These are phyloP conservation scores for Plectosphaerella plurivora DNA, from an alignment of 2,329 filamentous ascomycete genomes.

Conservation along the genomic window DNA sequence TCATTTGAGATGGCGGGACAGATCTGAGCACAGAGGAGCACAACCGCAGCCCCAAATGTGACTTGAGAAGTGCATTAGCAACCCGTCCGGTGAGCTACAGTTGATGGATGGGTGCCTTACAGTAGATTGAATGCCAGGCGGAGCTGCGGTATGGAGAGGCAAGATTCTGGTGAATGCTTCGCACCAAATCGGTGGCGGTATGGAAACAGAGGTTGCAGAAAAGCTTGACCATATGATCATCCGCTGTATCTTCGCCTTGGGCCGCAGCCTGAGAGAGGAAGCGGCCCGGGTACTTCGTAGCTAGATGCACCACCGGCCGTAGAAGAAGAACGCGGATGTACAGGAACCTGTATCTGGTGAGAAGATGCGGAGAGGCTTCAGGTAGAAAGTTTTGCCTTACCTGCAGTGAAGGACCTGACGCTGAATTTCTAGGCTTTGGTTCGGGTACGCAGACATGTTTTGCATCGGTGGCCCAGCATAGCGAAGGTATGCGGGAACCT, in stretches of 20 bases:
- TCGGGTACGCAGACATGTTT: neutral
- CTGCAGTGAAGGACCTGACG: neutral
- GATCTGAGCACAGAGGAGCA: neutral
- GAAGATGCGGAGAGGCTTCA: neutral
- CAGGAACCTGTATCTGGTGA: neutral
- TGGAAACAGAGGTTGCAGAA: neutral
- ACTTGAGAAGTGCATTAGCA: neutral
- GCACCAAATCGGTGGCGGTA: neutral
- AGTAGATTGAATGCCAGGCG: neutral
- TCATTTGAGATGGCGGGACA: neutral
- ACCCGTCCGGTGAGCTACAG: neutral
- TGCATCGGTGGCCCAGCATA: neutral
- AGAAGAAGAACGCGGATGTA: neutral
- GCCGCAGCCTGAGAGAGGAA: neutral
- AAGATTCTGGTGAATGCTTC: neutral
- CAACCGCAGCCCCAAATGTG: neutral
- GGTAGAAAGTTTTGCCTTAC: neutral
- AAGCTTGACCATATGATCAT: neutral
- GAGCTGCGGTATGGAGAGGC: neutral
- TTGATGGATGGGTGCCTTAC: neutral
- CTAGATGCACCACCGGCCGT: neutral
- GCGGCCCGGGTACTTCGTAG: neutral
- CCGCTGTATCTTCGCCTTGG: neutral
- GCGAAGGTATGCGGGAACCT: neutral
- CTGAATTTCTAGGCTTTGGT: neutral